These are phyloP conservation scores for Rhynchosporium graminicola DNA, from an alignment of 2,329 filamentous ascomycete species.

Conservation along the genomic window DNA sequence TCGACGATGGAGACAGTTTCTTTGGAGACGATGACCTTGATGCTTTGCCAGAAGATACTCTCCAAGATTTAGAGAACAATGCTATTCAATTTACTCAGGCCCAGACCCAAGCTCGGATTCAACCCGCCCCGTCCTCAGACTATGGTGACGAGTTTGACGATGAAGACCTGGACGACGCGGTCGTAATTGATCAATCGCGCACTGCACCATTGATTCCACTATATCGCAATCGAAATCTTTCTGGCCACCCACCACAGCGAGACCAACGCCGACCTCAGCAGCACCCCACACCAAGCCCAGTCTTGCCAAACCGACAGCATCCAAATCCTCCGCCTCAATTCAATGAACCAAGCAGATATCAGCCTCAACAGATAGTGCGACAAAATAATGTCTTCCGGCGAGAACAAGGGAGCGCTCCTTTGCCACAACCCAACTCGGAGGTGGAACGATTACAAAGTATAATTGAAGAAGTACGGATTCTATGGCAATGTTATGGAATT, in stretches of 20 bases:
- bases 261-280: slow-evolving; percentile 33
- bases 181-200: slow-evolving; percentile 47
- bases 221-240: slow-evolving; percentile 23
- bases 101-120: slow-evolving; percentile 30
- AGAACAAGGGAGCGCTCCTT: slow-evolving; percentile 26
- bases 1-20: slow-evolving; percentile 52
- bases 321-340: slow-evolving; percentile 22
- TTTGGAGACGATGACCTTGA: slow-evolving; percentile 67
- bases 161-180: slow-evolving; percentile 54
- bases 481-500: slow-evolving; percentile 9
- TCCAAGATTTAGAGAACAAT: slow-evolving; percentile 64
- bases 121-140: slow-evolving; percentile 40
- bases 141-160: slow-evolving; percentile 42
- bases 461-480: slow-evolving; percentile 34
- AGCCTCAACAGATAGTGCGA: slow-evolving; percentile 9
- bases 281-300: slow-evolving; percentile 26
- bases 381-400: slow-evolving; percentile 26
- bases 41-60: slow-evolving; percentile 55
- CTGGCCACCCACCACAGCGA: slow-evolving; percentile 26
- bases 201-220: slow-evolving; percentile 31
- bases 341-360: slow-evolving; percentile 18
- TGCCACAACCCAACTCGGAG: slow-evolving; percentile 16
- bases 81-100: slow-evolving; percentile 58
- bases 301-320: slow-evolving; percentile 23
- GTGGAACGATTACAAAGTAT: slow-evolving; percentile 32